phyloP scores from a whole-genome alignment of 306 rosid species.

The Cercis canadensis region DNA sequence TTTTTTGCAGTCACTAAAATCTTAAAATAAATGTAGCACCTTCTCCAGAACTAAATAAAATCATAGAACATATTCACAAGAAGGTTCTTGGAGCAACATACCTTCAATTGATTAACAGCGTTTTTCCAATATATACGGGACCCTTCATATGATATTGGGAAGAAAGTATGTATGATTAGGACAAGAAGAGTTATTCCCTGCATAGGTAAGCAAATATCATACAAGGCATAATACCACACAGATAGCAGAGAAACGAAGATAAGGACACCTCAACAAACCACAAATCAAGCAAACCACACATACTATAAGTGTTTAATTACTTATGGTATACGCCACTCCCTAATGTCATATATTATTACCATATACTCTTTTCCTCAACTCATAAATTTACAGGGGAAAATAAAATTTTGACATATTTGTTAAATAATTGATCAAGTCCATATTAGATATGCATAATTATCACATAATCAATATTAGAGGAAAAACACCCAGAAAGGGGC shows the following conservation, averaged over 20 bases:
- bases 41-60: constrained; percentile 7
- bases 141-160: constrained; percentile 84
- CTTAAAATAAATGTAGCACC: not conserved
- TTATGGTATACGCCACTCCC: constrained; percentile 25
- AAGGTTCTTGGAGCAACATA: constrained; percentile 43
- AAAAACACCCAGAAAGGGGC: constrained; percentile 27
- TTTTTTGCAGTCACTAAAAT: constrained; percentile 22
- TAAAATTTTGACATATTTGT: not conserved
- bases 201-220: constrained; percentile 30
- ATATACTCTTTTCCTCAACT: not conserved
- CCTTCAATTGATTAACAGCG: constrained; percentile 70
- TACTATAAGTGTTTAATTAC: not conserved
- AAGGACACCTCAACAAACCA: constrained; percentile 26
- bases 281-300: constrained; percentile 22
- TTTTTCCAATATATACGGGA: constrained; percentile 67
- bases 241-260: constrained; percentile 30
- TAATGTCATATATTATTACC: not conserved
- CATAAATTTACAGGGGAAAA: not conserved
- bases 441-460: constrained; percentile 15
- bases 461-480: not conserved
- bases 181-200: constrained; percentile 77
- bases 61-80: constrained; percentile 15
- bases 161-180: constrained; percentile 67
- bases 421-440: not conserved
- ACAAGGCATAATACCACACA: constrained; percentile 27